Conservation (phyloP, 176 grass and related monocot species). For the Bromus sterilis region DNA sequence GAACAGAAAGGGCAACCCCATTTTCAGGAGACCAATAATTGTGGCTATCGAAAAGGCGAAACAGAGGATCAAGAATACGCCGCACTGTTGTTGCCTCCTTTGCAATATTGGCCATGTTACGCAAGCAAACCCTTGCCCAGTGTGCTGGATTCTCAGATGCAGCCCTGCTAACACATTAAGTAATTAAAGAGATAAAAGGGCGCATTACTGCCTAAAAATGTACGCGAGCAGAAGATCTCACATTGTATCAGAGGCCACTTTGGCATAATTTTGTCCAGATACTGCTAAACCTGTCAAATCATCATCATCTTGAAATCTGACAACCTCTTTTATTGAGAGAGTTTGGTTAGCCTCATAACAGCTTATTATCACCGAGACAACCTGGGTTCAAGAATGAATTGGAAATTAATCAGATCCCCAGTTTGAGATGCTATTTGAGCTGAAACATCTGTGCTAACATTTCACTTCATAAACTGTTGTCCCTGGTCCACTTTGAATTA, state of each 20-base stretch:
- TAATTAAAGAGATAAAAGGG: background rate
- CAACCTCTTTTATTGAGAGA: conserved; percentile 51
- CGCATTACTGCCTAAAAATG: background rate
- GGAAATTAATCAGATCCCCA: background rate
- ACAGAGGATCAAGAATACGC: conserved; percentile 81
- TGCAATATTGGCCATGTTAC: conserved; percentile 89
- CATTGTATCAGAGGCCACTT: conserved; percentile 57
- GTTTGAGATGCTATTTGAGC: conserved; percentile 7
- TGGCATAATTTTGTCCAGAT: conserved; percentile 37
- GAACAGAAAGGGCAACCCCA: conserved; percentile 72
- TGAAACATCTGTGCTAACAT: background rate
- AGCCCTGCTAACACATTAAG: conserved; percentile 50
- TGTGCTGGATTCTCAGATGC: conserved; percentile 56
- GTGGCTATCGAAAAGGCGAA: conserved; percentile 71
- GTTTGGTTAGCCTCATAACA: conserved; percentile 56
- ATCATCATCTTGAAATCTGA: conserved; percentile 51
- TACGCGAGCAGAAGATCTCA: conserved; percentile 23
- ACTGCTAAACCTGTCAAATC: conserved; percentile 27
- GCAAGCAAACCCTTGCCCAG: conserved; percentile 84
- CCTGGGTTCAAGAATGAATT: conserved; percentile 38
- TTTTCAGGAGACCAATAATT: conserved; percentile 79
- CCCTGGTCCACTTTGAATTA: background rate
- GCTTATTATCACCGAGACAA: conserved; percentile 56
- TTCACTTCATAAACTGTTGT: background rate
- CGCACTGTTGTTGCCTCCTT: conserved; percentile 81